phyloP scores from a whole-genome alignment of 2,329 filamentous ascomycete species.

The Dactylellina leptospora region DNA sequence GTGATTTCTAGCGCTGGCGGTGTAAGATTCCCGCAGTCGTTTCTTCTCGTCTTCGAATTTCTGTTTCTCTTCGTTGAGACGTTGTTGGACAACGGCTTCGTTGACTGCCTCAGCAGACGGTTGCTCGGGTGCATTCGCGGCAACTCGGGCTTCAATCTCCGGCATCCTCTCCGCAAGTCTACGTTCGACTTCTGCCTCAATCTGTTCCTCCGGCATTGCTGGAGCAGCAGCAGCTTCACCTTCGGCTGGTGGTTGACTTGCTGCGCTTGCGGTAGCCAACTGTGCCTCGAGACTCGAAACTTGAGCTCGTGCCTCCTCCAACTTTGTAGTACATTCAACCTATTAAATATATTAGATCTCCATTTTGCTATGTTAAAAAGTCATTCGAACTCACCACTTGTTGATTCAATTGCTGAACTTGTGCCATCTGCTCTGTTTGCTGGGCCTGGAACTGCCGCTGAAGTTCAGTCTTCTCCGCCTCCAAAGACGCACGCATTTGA shows the following conservation, averaged over 20 bases:
- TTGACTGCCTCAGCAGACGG: background rate
- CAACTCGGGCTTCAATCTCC: slow-evolving; percentile 39
- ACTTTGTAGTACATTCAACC: slow-evolving; percentile 16
- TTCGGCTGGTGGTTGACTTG: too few species aligned
- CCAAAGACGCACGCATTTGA: slow-evolving; percentile 27
- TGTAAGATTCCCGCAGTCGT: slow-evolving; percentile 34
- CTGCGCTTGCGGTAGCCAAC: slow-evolving; percentile 23
- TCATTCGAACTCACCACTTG: slow-evolving; percentile 26
- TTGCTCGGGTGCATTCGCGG: slow-evolving; percentile 17
- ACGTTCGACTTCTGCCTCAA: slow-evolving; percentile 55
- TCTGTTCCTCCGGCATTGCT: slow-evolving; percentile 25
- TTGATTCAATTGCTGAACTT: slow-evolving; percentile 41
- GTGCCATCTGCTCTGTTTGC: slow-evolving; percentile 41
- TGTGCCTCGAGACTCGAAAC: slow-evolving; percentile 34
- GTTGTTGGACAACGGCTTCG: slow-evolving; percentile 48
- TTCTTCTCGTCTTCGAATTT: slow-evolving; percentile 54
- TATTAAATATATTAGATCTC: slow-evolving; percentile 8
- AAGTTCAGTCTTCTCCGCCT: slow-evolving; percentile 26
- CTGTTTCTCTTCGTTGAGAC: slow-evolving; percentile 54
- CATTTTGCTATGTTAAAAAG: background rate
- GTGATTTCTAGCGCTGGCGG: slow-evolving; percentile 41
- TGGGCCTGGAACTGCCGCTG: slow-evolving; percentile 31
- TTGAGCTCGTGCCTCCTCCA: slow-evolving; percentile 30
- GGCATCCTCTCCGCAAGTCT: slow-evolving; percentile 37
- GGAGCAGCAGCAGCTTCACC: slow-evolving; percentile 15